Conservation (phyloP, 2,329 filamentous ascomycete species). For the Spiromastix sp. region DNA sequence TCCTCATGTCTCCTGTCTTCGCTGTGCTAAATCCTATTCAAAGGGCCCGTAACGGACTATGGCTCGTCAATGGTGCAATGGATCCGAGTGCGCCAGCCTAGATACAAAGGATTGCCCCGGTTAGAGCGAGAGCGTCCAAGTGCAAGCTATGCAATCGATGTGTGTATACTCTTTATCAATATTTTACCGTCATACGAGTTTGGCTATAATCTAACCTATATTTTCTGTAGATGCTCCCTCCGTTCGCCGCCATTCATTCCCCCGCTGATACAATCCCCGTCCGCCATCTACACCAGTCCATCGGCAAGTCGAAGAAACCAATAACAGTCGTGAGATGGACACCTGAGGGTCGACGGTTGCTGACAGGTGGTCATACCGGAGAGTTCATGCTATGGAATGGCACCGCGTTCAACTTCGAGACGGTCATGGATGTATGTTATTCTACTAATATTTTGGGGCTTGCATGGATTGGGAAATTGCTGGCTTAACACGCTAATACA, state of each 20-base stretch:
- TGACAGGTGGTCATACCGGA: conserved; percentile 91
- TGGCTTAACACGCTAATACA: conserved; percentile 7
- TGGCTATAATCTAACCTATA: no score
- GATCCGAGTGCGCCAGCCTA: conserved; percentile 72
- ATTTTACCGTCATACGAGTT: no score
- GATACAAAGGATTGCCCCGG: conserved; percentile 59
- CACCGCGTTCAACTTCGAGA: conserved; percentile 98
- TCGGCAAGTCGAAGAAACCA: conserved; percentile 96
- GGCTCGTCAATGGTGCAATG: conserved; percentile 82
- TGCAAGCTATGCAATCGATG: conserved; percentile 81
- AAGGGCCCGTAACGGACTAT: conserved; percentile 88
- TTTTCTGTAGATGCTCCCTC: conserved; percentile 65
- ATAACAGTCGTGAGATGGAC: conserved; percentile 98
- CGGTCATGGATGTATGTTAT: conserved; percentile 71
- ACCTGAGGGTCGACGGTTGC: conserved; percentile 78
- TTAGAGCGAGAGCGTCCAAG: conserved; percentile 78
- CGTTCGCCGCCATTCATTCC: conserved; percentile 60
- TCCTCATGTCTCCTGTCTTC: neutral
- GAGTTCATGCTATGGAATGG: conserved; percentile 99
- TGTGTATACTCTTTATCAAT: no score
- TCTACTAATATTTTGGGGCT: no score
- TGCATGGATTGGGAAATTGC: no score
- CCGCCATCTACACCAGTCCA: conserved; percentile 93
- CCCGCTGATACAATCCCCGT: conserved; percentile 82
- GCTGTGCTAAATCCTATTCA: conserved; percentile 4